phyloP scores from a whole-genome alignment of 495 filamentous ascomycete genomes.

The Daldinia bambusicola region DNA sequence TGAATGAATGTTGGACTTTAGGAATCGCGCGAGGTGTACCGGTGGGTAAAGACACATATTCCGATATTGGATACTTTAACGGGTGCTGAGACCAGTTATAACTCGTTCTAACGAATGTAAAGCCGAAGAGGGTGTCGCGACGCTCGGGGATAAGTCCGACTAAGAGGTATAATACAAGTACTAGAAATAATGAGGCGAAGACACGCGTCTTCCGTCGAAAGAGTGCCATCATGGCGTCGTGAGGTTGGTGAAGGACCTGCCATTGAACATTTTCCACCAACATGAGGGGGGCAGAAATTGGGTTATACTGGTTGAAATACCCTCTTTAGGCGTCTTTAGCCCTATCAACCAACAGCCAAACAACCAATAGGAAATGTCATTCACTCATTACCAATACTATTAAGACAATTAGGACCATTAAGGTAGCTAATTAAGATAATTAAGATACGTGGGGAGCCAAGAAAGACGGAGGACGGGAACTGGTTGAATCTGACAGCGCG shows the following conservation, averaged over 20 bases:
- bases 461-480: conserved; percentile 16
- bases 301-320: conserved; percentile 5
- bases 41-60: conserved; percentile 50
- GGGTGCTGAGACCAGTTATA: conserved; percentile 57
- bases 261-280: conserved; percentile 47
- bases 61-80: conserved; percentile 49
- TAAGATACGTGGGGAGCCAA: conserved; percentile 7
- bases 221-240: conserved; percentile 41
- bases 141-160: conserved; percentile 46
- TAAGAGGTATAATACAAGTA: conserved; percentile 43
- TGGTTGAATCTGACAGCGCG: conserved; percentile 17
- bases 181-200: conserved; percentile 25
- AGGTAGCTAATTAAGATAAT: too few species aligned
- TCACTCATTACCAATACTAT: conserved; percentile 30
- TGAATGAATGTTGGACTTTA: conserved; percentile 54
- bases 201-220: conserved; percentile 47
- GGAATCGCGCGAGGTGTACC: conserved; percentile 51
- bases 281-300: conserved; percentile 35
- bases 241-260: conserved; percentile 41
- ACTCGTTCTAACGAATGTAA: conserved; percentile 49
- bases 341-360: conserved; percentile 21
- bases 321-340: conserved; percentile 11
- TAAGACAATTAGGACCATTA: background rate
- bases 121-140: conserved; percentile 45
- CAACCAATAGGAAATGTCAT: conserved; percentile 8